Conservation (phyloP, 2,329 filamentous ascomycete species). For the Phoma herbarum region DNA sequence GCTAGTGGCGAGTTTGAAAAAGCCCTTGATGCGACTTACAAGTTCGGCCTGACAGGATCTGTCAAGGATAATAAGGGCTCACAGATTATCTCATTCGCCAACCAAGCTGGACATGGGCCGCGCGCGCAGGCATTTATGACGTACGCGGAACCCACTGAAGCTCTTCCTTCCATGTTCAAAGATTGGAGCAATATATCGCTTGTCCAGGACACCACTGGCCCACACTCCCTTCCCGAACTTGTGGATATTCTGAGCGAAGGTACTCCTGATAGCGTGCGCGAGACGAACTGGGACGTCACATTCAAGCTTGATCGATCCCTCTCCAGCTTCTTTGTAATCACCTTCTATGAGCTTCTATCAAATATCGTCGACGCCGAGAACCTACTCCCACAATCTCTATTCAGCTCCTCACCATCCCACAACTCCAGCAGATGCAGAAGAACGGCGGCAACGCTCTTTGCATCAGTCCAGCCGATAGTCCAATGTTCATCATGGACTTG, state of each 20-base stretch:
- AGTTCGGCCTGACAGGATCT: background rate
- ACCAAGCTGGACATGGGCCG: background rate
- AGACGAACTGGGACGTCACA: slow-evolving; percentile 40
- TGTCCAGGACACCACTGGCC: background rate
- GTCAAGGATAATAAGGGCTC: background rate
- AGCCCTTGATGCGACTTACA: background rate
- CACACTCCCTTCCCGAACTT: background rate
- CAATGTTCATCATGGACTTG: slow-evolving; percentile 34
- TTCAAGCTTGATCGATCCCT: slow-evolving; percentile 37
- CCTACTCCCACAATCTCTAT: slow-evolving; percentile 32
- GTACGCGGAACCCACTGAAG: background rate
- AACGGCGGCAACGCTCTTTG: slow-evolving; percentile 46
- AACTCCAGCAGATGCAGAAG: slow-evolving; percentile 37
- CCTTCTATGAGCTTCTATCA: slow-evolving; percentile 36
- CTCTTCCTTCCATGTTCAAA: background rate
- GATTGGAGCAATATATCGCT: background rate
- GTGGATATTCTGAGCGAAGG: background rate
- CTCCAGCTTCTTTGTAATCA: slow-evolving; percentile 26
- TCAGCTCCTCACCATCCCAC: slow-evolving; percentile 39
- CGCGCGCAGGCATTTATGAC: slow-evolving; percentile 1
- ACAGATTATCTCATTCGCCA: slow-evolving; percentile 2
- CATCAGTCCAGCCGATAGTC: slow-evolving; percentile 31
- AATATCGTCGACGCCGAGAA: slow-evolving; percentile 30
- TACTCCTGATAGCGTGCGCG: slow-evolving; percentile 25
- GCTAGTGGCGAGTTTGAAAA: background rate